phyloP scores from a whole-genome alignment of 2,329 filamentous ascomycete genomes.

The Ophiostoma sp. region DNA sequence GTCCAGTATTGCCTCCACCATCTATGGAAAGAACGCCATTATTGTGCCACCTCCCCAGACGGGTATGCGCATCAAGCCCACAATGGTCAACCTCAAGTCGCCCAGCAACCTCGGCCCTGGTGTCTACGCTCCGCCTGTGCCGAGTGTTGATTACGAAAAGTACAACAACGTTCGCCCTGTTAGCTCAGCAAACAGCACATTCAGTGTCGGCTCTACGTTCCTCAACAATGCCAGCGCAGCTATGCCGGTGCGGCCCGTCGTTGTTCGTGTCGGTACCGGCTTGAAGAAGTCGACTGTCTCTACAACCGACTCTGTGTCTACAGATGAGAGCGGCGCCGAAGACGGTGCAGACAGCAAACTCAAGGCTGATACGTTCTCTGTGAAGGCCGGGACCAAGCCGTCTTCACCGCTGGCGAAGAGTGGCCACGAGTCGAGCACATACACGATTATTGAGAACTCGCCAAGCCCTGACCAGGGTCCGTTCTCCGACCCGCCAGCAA shows the following conservation, averaged over 20 bases:
- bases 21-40: slow-evolving; percentile 87
- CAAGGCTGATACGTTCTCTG: background rate
- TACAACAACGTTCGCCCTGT: slow-evolving; percentile 47
- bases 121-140: slow-evolving; percentile 62
- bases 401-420: slow-evolving; percentile 10
- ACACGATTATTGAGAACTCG: slow-evolving; percentile 48
- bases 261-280: slow-evolving; percentile 53
- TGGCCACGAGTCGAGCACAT: slow-evolving; percentile 40
- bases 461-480: slow-evolving; percentile 51
- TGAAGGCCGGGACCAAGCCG: background rate
- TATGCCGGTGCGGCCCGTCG: slow-evolving; percentile 52
- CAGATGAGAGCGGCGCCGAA: background rate
- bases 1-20: slow-evolving; percentile 81
- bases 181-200: slow-evolving; percentile 52
- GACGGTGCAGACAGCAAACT: background rate
- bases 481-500: slow-evolving; percentile 49
- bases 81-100: slow-evolving; percentile 87
- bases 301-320: slow-evolving; percentile 21
- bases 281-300: slow-evolving; percentile 39
- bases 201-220: slow-evolving; percentile 64
- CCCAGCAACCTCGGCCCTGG: slow-evolving; percentile 43
- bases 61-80: slow-evolving; percentile 80
- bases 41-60: slow-evolving; percentile 79
- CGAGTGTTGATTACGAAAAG: slow-evolving; percentile 61
- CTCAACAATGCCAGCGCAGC: slow-evolving; percentile 58